Evolutionary conservation across 768 basidiomycete species (phyloP).

Genomic region (Gymnopilus dilepis): DNA sequence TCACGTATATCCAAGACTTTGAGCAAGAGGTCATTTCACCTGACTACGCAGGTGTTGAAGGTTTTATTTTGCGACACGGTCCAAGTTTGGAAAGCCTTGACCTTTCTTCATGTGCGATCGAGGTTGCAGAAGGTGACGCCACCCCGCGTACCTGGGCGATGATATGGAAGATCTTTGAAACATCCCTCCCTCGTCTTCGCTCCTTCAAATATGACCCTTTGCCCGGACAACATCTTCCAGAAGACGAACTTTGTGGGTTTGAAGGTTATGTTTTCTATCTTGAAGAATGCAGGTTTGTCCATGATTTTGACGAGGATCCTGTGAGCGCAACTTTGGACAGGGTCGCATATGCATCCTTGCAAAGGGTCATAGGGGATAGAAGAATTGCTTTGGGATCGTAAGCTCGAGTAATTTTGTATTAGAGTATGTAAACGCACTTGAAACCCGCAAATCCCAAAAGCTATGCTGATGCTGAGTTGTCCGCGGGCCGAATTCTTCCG

Average conservation of each 20-base stretch:
- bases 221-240: neutral
- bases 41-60: neutral
- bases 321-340: neutral
- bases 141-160: neutral
- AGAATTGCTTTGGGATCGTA: no score
- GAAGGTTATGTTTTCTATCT: constrained; percentile 3
- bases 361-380: neutral
- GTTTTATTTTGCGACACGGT: constrained; percentile 2
- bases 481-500: no score
- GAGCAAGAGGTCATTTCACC: neutral
- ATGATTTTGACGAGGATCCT: neutral
- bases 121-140: neutral
- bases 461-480: no score
- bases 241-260: neutral
- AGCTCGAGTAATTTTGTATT: no score
- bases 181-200: neutral
- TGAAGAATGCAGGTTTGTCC: neutral
- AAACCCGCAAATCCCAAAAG: no score
- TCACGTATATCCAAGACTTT: neutral
- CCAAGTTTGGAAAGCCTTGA: neutral
- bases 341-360: neutral
- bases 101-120: neutral
- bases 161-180: neutral
- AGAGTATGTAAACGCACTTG: no score
- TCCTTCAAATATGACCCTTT: neutral